phyloP scores from a whole-genome alignment of 306 rosid species.

The Gastrolobium villosum region DNA sequence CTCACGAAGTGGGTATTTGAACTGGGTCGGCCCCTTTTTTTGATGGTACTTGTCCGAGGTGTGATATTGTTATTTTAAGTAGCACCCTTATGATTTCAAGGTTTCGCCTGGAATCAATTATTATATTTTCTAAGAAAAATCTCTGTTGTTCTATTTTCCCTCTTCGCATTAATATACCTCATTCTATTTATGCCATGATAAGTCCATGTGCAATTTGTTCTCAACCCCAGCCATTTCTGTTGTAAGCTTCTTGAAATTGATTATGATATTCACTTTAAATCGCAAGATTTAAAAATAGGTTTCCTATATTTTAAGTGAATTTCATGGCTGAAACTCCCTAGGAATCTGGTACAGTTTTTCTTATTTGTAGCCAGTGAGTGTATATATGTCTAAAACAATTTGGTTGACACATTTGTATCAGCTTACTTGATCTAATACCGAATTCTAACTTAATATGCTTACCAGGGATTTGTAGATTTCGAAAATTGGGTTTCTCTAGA shows the following conservation, averaged over 20 bases:
- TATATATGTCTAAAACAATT: no score
- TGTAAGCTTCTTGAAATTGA: background rate
- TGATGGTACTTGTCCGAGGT: no score
- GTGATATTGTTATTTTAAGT: conserved; percentile 5
- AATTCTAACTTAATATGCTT: conserved; percentile 34
- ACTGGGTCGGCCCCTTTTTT: no score
- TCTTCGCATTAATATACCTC: background rate
- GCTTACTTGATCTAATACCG: conserved; percentile 28
- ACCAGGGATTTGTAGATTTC: conserved; percentile 14
- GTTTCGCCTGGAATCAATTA: background rate
- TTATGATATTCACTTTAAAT: background rate
- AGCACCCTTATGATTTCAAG: background rate
- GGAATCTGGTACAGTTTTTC: conserved; percentile 1
- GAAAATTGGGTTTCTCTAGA: conserved; percentile 10
- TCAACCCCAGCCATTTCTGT: conserved; percentile 16
- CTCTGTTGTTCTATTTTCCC: background rate
- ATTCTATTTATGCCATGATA: background rate
- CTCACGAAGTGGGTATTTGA: no score
- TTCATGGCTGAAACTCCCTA: background rate
- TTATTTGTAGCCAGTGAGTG: no score
- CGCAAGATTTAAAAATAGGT: background rate
- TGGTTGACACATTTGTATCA: no score
- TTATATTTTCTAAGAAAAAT: background rate
- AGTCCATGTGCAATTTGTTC: background rate
- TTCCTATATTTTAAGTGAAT: conserved; percentile 15